Base-by-base conservation (phyloP, 1,139 yeast genomes). In the Taiozyma sp. region DNA sequence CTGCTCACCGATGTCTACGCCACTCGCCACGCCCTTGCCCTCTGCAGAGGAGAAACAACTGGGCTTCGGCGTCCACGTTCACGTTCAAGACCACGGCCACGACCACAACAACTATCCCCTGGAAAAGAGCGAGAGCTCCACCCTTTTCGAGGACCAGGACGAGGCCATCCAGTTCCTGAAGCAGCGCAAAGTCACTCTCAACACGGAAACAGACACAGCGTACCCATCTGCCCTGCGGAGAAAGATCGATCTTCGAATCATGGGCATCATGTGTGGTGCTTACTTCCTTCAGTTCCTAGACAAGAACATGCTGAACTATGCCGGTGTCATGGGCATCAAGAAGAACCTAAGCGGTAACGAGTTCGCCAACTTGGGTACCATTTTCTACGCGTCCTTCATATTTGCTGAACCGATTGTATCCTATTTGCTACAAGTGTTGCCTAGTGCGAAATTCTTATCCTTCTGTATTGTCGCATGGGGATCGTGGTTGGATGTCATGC, bases 101-200 rank as follows among this genome's bases (percentile, higher is more conserved):
- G 3, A 19, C 19, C 19, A 19, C 8, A 14, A 12, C 12, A 6
- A 0, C 80, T 95, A 52, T 96, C 87, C 48, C 86, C 16, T 66
- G 92, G 57, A 96, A 97, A 0, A 66, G 24, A 38, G 41, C 79
- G 53, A 86, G 83, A 62, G 68, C 90, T 14, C 86, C 84, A 52
- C 83, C 83, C 48, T 54, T 75, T 47, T 69, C 70, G 45, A 28
- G 6, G 53, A 47, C 2, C 41, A 38, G 14, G 65, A 62, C 42
- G 64, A 58, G 43, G 64, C 65, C 8, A 46, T 59, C 45, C 49
- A 49, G n/a, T 62, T 61, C 28, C 48, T 62, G n/a, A 49, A 49
- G 8, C 42, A 52, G 29, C 49, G 53, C 5, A 48, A 58, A 24
- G 43, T 50, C 5, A 28, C 48, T 5, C 30, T 58, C 6, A 34